Evolutionary conservation across 2,329 filamentous ascomycete genomes (phyloP).

Genomic region (Fusarium falciforme): DNA sequence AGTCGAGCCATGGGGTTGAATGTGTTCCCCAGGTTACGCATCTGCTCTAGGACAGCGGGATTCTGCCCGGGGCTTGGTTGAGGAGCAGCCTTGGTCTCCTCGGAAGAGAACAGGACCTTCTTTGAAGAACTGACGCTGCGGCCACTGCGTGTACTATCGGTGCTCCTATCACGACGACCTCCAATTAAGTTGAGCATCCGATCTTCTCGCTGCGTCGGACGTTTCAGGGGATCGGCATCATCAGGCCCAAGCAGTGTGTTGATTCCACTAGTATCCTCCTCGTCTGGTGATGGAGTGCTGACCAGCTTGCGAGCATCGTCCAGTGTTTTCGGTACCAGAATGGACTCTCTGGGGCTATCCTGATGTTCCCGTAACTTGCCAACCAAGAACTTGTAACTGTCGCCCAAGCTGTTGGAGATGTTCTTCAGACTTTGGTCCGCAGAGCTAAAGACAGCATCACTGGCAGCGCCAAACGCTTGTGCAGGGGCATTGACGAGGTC

Average conservation of each 20-base stretch:
- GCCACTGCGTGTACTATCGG: constrained; percentile 76
- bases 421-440: constrained; percentile 94
- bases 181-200: constrained; percentile 78
- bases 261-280: constrained; percentile 70
- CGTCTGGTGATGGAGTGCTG: constrained; percentile 74
- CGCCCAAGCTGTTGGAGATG: constrained; percentile 89
- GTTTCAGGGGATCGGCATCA: constrained; percentile 48
- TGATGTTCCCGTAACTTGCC: constrained; percentile 84
- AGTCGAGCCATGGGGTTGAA: constrained; percentile 87
- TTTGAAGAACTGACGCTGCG: constrained; percentile 72
- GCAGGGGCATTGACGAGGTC: constrained; percentile 88
- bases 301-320: constrained; percentile 94
- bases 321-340: constrained; percentile 84
- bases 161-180: constrained; percentile 80
- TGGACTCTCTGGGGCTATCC: constrained; percentile 55
- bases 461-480: constrained; percentile 82
- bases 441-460: constrained; percentile 85
- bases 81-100: constrained; percentile 47
- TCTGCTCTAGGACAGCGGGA: constrained; percentile 79
- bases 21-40: constrained; percentile 82
- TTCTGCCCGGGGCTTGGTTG: constrained; percentile 39
- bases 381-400: constrained; percentile 93
- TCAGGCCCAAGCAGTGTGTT: constrained; percentile 62
- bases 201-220: constrained; percentile 62
- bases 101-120: constrained; percentile 63